Conservation (phyloP, 2,329 filamentous ascomycete genomes). For the Paraphoma sp. region DNA sequence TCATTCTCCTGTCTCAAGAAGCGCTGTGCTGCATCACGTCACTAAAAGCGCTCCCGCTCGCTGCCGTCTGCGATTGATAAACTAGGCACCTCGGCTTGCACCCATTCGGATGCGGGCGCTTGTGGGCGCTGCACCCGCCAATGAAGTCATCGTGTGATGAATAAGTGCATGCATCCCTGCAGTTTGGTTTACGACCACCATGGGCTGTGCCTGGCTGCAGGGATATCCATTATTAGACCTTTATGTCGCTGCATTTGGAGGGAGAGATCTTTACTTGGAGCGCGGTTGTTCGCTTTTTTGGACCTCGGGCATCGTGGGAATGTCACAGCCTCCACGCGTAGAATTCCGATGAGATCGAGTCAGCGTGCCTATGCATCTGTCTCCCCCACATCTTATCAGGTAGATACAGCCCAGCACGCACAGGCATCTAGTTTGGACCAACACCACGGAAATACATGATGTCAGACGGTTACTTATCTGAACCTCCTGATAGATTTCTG, state of each 20-base stretch:
- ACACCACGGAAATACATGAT: no score
- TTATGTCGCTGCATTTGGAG: not conserved
- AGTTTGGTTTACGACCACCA: not conserved
- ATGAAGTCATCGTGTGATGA: constrained; percentile 7
- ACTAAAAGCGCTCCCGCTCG: constrained; percentile 2
- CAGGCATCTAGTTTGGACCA: not conserved
- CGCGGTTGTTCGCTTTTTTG: not conserved
- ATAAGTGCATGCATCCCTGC: constrained; percentile 3
- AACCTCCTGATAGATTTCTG: no score
- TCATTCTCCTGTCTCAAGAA: constrained; percentile 21
- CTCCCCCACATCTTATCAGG: not conserved
- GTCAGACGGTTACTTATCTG: no score
- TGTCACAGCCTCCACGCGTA: not conserved
- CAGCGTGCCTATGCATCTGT: not conserved
- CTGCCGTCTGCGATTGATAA: constrained; percentile 9
- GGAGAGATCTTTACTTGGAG: not conserved
- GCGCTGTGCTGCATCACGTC: constrained; percentile 16
- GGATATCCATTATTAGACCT: constrained; percentile 1
- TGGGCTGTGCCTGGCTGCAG: not conserved
- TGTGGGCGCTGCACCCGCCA: constrained; percentile 13
- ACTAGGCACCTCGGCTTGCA: not conserved
- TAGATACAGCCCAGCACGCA: not conserved
- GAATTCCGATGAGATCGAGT: not conserved
- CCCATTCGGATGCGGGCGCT: constrained; percentile 8
- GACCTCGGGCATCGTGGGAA: not conserved